These are phyloP conservation scores for Candida tetrigidarum DNA, from an alignment of 1,139 yeast species.

Conservation along the genomic window DNA sequence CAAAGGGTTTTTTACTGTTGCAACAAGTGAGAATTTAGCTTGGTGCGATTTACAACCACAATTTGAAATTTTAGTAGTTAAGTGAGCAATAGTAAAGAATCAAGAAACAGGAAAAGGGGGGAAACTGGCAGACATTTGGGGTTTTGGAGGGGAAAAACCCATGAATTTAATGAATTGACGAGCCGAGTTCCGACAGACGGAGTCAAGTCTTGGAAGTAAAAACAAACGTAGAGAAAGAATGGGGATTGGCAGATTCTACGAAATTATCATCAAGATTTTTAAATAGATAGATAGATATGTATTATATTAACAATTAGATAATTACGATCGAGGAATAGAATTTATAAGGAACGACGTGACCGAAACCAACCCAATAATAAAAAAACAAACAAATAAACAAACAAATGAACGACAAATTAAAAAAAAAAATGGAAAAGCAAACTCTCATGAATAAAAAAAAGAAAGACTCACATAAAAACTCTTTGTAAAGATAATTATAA, in stretches of 20 bases:
- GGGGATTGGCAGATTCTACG: too few species aligned
- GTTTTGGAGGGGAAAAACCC: too few species aligned
- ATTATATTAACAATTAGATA: slow-evolving; percentile 7
- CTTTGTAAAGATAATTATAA: not conserved
- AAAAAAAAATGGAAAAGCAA: too few species aligned
- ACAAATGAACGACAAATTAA: not conserved
- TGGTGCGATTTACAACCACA: slow-evolving; percentile 1
- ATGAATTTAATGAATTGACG: too few species aligned
- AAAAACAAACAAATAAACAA: not conserved
- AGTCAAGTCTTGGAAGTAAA: too few species aligned
- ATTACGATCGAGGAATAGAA: slow-evolving; percentile 6
- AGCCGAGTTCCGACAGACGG: too few species aligned
- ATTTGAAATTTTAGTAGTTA: not conserved
- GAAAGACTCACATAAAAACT: not conserved
- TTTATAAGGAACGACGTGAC: slow-evolving; percentile 7
- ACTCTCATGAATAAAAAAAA: not conserved
- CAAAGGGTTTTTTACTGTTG: not conserved
- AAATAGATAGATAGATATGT: too few species aligned
- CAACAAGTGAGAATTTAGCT: slow-evolving; percentile 5
- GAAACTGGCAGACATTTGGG: too few species aligned
- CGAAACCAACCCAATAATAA: slow-evolving; percentile 4
- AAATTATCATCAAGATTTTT: too few species aligned
- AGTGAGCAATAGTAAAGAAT: not conserved
- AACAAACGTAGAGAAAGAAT: too few species aligned
- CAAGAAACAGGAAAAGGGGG: not conserved